A percentile compares a stretch with the other conserved stretches of the same genome.
phyloP scores from a whole-genome alignment of 2,329 filamentous ascomycete genomes.

The Diaporthe sp. region DNA sequence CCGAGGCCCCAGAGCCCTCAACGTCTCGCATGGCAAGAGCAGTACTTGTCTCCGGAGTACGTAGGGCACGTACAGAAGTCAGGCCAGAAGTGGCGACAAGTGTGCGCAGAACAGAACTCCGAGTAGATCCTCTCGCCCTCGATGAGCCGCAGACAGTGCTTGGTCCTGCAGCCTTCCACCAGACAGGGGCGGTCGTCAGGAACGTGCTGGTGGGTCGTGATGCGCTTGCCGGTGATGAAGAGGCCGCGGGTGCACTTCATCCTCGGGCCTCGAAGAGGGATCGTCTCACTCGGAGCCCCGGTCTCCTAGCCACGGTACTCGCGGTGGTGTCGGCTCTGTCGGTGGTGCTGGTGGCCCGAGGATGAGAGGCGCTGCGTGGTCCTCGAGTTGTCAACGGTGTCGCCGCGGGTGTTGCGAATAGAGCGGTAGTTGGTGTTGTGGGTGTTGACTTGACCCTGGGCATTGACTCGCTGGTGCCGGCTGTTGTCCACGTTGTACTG shows the following conservation, averaged over 20 bases:
- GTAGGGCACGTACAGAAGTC: neutral
- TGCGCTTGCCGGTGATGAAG: neutral
- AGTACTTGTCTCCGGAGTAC: neutral
- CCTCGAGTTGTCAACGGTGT: neutral
- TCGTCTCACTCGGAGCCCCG: neutral
- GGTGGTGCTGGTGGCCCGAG: neutral
- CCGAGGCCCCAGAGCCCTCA: neutral
- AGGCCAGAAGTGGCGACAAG: neutral
- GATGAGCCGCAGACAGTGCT: neutral
- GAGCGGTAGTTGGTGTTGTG: too few relatives aligned
- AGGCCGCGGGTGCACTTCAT: neutral
- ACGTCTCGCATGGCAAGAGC: neutral
- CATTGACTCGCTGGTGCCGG: neutral
- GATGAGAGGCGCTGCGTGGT: neutral
- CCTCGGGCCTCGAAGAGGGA: neutral
- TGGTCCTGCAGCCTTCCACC: neutral
- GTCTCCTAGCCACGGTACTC: conserved; percentile 12
- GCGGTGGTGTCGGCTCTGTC: neutral
- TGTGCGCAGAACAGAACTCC: neutral
- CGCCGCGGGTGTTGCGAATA: too few relatives aligned
- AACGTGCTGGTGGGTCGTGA: neutral
- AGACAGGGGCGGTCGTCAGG: neutral
- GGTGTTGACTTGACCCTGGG: neutral
- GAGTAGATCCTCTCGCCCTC: neutral
- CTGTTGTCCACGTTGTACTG: neutral